Conservation (phyloP, 345 rosid species). For the Durio zibethinus region DNA sequence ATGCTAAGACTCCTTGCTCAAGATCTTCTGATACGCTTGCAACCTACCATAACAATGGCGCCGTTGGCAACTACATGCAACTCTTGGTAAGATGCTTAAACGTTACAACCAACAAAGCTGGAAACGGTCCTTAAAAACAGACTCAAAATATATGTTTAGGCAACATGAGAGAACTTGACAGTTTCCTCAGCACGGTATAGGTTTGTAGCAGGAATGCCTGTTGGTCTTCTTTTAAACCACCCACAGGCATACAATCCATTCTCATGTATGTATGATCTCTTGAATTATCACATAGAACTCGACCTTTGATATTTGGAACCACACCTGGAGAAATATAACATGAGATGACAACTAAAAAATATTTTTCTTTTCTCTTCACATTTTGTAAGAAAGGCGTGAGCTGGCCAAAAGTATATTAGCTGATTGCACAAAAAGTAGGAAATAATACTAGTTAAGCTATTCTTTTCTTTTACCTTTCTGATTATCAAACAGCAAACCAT, state of each 20-base stretch:
- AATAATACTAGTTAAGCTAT: background rate
- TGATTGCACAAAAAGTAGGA: background rate
- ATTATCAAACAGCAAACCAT: conserved; percentile 77
- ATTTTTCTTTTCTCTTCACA: background rate
- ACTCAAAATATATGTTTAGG: background rate
- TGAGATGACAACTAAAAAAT: background rate
- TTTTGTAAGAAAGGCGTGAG: background rate
- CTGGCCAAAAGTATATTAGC: background rate
- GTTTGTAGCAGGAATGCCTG: conserved; percentile 85
- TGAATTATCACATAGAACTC: conserved; percentile 50
- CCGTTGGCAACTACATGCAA: background rate
- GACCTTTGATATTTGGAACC: conserved; percentile 66
- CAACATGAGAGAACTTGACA: conserved; percentile 42
- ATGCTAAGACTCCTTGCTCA: conserved; percentile 38
- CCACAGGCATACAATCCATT: conserved; percentile 87
- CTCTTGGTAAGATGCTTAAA: background rate
- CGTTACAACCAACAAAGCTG: background rate
- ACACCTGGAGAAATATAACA: conserved; percentile 44
- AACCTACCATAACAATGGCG: conserved; percentile 42
- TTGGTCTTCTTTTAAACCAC: conserved; percentile 96
- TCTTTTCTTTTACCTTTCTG: conserved; percentile 51
- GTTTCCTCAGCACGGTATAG: conserved; percentile 92
- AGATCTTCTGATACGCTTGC: conserved; percentile 71
- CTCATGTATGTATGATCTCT: conserved; percentile 43
- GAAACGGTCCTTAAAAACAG: background rate